Base-by-base conservation (phyloP, 768 basidiomycete genomes). In the Cyathus striatus region DNA sequence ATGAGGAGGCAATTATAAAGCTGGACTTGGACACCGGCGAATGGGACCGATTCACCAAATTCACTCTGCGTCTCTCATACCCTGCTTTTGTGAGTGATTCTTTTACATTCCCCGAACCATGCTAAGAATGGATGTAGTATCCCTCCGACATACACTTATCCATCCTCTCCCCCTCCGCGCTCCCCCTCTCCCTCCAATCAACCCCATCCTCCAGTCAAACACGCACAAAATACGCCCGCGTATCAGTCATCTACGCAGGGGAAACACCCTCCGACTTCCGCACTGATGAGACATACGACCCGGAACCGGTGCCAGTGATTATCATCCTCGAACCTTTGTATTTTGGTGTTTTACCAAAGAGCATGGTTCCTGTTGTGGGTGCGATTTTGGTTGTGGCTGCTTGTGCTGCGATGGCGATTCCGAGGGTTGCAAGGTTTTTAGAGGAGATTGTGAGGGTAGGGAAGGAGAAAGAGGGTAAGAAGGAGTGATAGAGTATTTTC, bases 11-110 rank as follows among this genome's bases (percentile, higher is more conserved):
- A 16, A 79, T 77, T 76, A 44, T 77, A 23, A 48, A 57, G 10
- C 66, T 80, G 3, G 66, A 78, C 54, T 55, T 76, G 36, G 68
- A 70, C 46, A 57, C 56, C 45, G 48, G 51, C 13, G 49, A 42
- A 21, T 79, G 78, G 76, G 54, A 43, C 5, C 44, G 55, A 4
- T 68, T 70, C 52, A 45, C 59, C 25, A 66, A 68, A 20, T 79
- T 76, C 48, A 77, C 78, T 2, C 61, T 80, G 27, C 66, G 78
- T 33, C 37, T 73, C 9, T 80, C 78, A 22, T 80, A 76, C 75
- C 67, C 77, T 37, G 78, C 78, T 41, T 73, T 66, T 14, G 78
- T 80, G 50, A 50, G 77, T 69, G 23, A n/a, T n/a, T 42, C 21
- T 32, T 14, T 32, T 5, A 20, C 25, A 3, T 36, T 41, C 16